Percentiles rank a stretch among this genome's conserved stretches.
Conservation (phyloP, 2,329 filamentous ascomycete genomes). For the Xylaria sp. region DNA sequence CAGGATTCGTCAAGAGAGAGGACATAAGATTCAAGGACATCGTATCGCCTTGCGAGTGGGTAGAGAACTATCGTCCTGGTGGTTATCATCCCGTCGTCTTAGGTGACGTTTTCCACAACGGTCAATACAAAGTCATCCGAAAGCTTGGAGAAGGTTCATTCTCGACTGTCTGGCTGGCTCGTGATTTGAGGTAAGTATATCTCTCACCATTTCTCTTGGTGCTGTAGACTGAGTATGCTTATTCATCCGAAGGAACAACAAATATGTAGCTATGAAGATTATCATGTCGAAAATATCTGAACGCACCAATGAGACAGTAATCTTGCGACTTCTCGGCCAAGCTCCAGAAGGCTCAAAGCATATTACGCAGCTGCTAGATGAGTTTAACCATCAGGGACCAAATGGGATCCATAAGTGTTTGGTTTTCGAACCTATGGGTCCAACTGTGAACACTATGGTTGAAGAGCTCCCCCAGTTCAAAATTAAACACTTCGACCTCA, state of each 20-base stretch:
- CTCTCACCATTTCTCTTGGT: conserved; percentile 7
- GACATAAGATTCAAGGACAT: conserved; percentile 45
- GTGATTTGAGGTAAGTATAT: conserved; percentile 45
- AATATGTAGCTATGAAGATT: conserved; percentile 48
- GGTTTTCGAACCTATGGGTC: conserved; percentile 55
- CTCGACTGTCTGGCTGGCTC: conserved; percentile 48
- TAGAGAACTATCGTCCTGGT: conserved; percentile 44
- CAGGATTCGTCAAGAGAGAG: conserved; percentile 22
- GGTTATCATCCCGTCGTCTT: conserved; percentile 47
- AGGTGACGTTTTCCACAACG: conserved; percentile 45
- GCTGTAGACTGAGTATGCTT: conserved; percentile 19
- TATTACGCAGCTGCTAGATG: conserved; percentile 52
- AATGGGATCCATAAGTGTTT: conserved; percentile 60
- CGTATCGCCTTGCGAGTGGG: conserved; percentile 47
- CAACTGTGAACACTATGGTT: conserved; percentile 53
- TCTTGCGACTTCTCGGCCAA: conserved; percentile 38
- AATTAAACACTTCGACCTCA: conserved; percentile 33
- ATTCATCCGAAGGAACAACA: conserved; percentile 38
- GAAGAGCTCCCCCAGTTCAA: conserved; percentile 51
- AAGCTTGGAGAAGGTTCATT: conserved; percentile 47
- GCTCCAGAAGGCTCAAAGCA: conserved; percentile 42
- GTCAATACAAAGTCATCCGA: conserved; percentile 46
- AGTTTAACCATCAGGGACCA: conserved; percentile 54
- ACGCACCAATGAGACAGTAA: conserved; percentile 38
- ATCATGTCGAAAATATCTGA: conserved; percentile 33